Base-by-base conservation (phyloP, 257 asterid species). In the Perilla frutescens region DNA sequence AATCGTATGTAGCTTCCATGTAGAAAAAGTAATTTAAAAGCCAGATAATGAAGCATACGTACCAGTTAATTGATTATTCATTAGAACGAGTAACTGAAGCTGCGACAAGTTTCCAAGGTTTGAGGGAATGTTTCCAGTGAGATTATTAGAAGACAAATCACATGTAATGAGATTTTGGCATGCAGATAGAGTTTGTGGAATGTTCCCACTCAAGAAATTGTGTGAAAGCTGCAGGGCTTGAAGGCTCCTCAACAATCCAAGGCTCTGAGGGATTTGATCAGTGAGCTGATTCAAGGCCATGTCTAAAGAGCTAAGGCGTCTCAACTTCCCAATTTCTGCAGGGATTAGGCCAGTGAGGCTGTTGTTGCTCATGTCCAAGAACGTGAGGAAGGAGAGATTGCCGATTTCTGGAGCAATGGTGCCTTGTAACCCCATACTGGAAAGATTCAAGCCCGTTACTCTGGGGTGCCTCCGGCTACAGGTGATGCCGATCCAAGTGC, bases 401-500 rank as follows among this genome's bases (percentile, higher is more conserved):
- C 70, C 56, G 29, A 65, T 44, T 65, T 65, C 56, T 29, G 1
- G 5, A 29, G 57, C 56, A 11, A 65, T 65, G 70, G 9, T 26
- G 5, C 70, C 70, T 26, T 4, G 34, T 10, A 57, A 11, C 1
- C 41, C 62, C 41, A 29, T 31, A 3, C 3, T 1, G 15, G 62
- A 10, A 3, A 57, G 57, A 65, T 45, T 39, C 40, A 65, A 15
- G 5, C 20, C 40, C 11, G 57, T 31, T 1, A 62, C 77, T 51
- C 72, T 40, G 9, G 14, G 49, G 13, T 7, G 29, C 26, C 12
- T 15, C 40, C 51, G 51, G 60, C 80, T 37, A 11, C 80, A 76
- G 2, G 7, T 53, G 40, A 76, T 49, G 3, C 76, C 76, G 4
- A 62, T 53, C 80, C 80, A 76, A 4, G 12, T 32, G 15, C 80